Evolutionary conservation across 768 basidiomycete species (phyloP), one percentile per base, ranked within the genome.

Genomic region (Hebeloma cylindrosporum): DNA sequence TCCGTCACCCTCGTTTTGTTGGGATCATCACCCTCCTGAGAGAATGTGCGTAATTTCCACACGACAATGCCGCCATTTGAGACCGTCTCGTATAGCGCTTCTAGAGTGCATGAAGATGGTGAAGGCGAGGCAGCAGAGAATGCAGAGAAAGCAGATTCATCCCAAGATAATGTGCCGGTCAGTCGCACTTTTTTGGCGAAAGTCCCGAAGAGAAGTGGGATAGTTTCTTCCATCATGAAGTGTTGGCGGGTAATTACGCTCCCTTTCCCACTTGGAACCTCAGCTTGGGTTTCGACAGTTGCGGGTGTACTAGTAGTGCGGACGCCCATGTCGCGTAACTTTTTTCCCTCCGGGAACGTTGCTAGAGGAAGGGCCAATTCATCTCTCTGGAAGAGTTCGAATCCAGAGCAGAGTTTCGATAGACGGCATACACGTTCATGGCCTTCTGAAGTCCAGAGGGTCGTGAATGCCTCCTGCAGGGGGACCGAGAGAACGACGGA

Each of bases 131-230:
- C 3, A 3, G 23, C 27, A 3, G 40, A 38, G 25, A 45, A 14
- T 10, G 44, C 22, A 4, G 54, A 11, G 13, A 55, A 47, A 5
- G 48, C 50, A 2, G 53, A 43, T 11, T 65, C 53, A 23, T 67
- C 63, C 67, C 65, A 69, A 3, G 65, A 62, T 7, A 70, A 48
- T 5, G 62, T 62, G 2, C 66, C 70, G 22, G 35, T 40, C n/a
- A 70, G 33, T 2, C 42, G 33, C 2, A 70, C 60, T 13, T 53
- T 50, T n/a, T 25, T 51, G 23, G 58, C 62, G 45, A 63, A 30
- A 2, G 65, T 27, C 14, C 65, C 66, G 45, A 66, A 63, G 7
- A 66, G 9, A 8, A 70, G 22, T 7, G 67, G 57, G 4, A 71
- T 56, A 3, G 56, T 61, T 43, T 70, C 68, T 18, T 58, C 55